These are phyloP conservation scores for Pseudogymnoascus sp. DNA, from an alignment of 2,329 filamentous ascomycete genomes.

Conservation along the genomic window DNA sequence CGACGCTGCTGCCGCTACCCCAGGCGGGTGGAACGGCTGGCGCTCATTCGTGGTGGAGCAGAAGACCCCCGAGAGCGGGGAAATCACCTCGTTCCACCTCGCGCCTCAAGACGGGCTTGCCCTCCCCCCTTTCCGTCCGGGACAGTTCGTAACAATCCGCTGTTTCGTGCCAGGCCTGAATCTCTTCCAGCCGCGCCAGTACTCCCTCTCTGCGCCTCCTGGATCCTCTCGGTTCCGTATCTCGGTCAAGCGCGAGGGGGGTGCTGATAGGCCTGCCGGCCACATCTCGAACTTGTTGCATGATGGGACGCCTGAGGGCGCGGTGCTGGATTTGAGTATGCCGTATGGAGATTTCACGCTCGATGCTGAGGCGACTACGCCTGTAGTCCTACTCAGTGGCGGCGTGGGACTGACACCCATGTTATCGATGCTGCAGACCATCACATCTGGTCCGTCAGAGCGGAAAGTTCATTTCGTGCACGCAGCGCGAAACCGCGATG, in stretches of 20 bases:
- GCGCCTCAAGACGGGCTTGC: conserved; percentile 51
- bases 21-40: conserved; percentile 40
- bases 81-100: conserved; percentile 66
- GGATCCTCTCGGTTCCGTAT: conserved; percentile 55
- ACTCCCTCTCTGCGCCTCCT: conserved; percentile 59
- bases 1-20: conserved; percentile 30
- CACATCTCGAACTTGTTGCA: conserved; percentile 49
- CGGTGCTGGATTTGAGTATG: conserved; percentile 47
- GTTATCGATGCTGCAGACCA: conserved; percentile 55
- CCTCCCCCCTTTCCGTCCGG: conserved; percentile 57
- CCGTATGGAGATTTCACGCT: conserved; percentile 57
- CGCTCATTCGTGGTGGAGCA: conserved; percentile 47
- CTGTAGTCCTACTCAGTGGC: conserved; percentile 58
- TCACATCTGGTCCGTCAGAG: conserved; percentile 23
- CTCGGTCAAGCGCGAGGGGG: conserved; percentile 59
- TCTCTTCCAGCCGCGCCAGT: conserved; percentile 64
- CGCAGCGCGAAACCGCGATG: conserved; percentile 42
- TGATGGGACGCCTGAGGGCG: conserved; percentile 40
- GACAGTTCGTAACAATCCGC: conserved; percentile 66
- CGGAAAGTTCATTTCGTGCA: conserved; percentile 57
- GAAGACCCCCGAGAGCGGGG: conserved; percentile 53
- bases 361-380: conserved; percentile 40
- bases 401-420: conserved; percentile 63
- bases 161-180: conserved; percentile 53
- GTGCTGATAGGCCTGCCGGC: conserved; percentile 34